Base-by-base conservation (phyloP, 2,329 filamentous ascomycete species). In the Colletotrichum zoysiae region DNA sequence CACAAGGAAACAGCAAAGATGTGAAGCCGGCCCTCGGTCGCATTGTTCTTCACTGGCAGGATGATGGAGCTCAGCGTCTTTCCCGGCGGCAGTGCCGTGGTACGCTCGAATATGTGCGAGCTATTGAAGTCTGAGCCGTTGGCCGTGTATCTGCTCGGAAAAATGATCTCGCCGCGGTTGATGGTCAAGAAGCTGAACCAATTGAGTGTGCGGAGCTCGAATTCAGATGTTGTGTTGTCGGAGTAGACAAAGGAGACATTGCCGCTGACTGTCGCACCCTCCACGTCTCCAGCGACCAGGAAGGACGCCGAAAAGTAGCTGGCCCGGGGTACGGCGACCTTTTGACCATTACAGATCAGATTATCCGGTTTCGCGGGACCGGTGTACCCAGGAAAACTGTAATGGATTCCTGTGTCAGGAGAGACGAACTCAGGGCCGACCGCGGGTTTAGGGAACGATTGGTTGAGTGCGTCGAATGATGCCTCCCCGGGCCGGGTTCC, bases 151-250 rank as follows among this genome's bases (percentile, higher is more conserved):
- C 82, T 81, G 65, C 76, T 79, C 0, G 84, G 83, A 64, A 82
- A 82, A 33, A 85, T 79, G 66, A 87, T 79, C 65, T 86, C 83
- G 56, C 85, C 85, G 18, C 81, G 80, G 63, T 84, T 82, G 73
- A 86, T 82, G 12, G 83, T 82, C 62, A 86, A 76, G 75, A 81
- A 85, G 60, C 79, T 82, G 76, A 79, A 85, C 79, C 81, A 86
- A 6, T 82, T 81, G 40, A 82, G 80, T 1, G 81, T 81, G n/a
- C 84, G 82, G 44, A 86, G 75, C 76, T 86, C 83, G 20, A 80
- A 79, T 20, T 75, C 71, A 18, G 82, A 81, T 1, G 78, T 81
- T 33, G 78, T 82, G 66, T 80, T 79, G 73, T 86, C 85, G 0
- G 78, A 74, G 72, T 86, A 87, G 7, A 75, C 74, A 58, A 85